Evolutionary conservation across 1,139 yeast genomes (phyloP).

Genomic region (Pichia sorboxylosa): DNA sequence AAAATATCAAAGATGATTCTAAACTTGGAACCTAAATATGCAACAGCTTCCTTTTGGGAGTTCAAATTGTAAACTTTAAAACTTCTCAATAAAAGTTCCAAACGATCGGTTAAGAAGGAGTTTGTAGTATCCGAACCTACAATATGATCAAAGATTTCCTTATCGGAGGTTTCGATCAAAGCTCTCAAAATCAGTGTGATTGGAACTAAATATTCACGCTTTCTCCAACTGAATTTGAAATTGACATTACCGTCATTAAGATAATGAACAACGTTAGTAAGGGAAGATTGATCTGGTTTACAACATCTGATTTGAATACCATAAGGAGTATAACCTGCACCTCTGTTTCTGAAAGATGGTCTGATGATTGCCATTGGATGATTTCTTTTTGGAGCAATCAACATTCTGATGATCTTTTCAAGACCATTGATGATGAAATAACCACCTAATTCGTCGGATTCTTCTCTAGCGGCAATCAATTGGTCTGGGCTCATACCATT

Average conservation of each 20-base stretch:
- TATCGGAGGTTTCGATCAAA: conserved; percentile 77
- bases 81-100: conserved; percentile 80
- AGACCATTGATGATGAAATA: conserved; percentile 94
- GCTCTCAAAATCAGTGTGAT: conserved; percentile 90
- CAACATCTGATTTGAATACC: conserved; percentile 94
- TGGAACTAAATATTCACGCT: conserved; percentile 89
- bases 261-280: conserved; percentile 91
- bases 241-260: conserved; percentile 93
- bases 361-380: conserved; percentile 97
- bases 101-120: conserved; percentile 95
- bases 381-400: conserved; percentile 93
- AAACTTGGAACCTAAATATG: conserved; percentile 91
- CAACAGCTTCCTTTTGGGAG: conserved; percentile 78
- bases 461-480: conserved; percentile 71
- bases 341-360: conserved; percentile 90
- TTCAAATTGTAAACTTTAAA: conserved; percentile 72
- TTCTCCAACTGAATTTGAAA: conserved; percentile 93
- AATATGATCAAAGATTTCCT: conserved; percentile 91
- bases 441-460: conserved; percentile 93
- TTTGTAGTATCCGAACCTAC: conserved; percentile 80
- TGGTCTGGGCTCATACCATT: conserved; percentile 74
- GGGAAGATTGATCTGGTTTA: conserved; percentile 95
- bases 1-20: conserved; percentile 86
- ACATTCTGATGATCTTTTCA: conserved; percentile 91
- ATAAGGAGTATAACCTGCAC: conserved; percentile 74